Evolutionary conservation across 2,329 filamentous ascomycete genomes (phyloP), one percentile per base, ranked within the genome.

Genomic region (Penicillium olsonii): DNA sequence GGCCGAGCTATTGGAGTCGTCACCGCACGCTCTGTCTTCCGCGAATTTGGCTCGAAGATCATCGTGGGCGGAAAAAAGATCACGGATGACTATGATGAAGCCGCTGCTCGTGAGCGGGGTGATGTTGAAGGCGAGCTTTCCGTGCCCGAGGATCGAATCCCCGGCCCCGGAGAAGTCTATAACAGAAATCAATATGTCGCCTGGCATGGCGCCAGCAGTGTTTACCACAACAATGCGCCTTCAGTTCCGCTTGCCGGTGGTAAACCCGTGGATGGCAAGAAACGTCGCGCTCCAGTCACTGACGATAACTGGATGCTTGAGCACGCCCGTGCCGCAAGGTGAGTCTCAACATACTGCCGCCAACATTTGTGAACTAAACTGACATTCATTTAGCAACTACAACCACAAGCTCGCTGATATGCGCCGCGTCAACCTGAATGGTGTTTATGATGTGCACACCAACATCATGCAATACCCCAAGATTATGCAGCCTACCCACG

Each of bases 131-230:
- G 94, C 56, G 90, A 95, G 67, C 69, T 97, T 19, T 94, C 92
- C 15, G 94, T 97, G 65, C 92, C 92, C 0, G 87, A 91, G 52
- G 94, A 99, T 70, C 81, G 80, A 52, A 81, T 92, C 35, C 82
- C 91, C 20, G 81, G 82, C 8, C 77, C 80, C n/a, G 88, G 87
- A 33, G 87, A 95, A 67, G 80, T 85, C n/a, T 99, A 99, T 79
- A 96, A 99, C 78, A 91, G 92, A 75, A 99, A 99, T 67, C 92
- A 96, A 69, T 99, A 96, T 66, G 94, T 99, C 22, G 94, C 94
- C 22, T 99, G 94, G 94, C 92, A 96, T 68, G 94, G 94, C 42
- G 94, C 94, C 40, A 97, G 92, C 69, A 87, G 89, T 33, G 94
- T 99, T 19, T 99, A 99, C 68, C 91, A 97, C 68, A 90, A 88